These are phyloP conservation scores for Penicillium sp. DNA, from an alignment of 2,329 filamentous ascomycete genomes.

Conservation along the genomic window DNA sequence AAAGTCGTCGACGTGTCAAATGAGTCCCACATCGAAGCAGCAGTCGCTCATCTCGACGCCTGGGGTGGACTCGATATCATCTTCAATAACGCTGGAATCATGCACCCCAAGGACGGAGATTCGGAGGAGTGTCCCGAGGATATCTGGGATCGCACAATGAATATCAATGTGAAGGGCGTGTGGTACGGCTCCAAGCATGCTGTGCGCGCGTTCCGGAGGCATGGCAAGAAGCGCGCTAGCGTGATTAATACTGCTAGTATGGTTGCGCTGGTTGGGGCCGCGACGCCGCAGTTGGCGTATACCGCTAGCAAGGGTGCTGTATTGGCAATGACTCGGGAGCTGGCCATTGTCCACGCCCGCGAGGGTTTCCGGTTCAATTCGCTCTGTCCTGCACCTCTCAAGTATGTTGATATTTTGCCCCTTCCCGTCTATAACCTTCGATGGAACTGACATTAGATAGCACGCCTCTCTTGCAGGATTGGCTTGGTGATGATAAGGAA, in stretches of 20 bases:
- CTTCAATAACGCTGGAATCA: conserved; percentile 97
- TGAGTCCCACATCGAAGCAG: conserved; percentile 65
- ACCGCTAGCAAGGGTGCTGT: conserved; percentile 91
- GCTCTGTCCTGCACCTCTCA: conserved; percentile 80
- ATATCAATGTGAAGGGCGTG: conserved; percentile 94
- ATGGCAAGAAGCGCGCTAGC: conserved; percentile 68
- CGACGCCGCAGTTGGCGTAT: conserved; percentile 83
- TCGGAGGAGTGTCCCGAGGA: conserved; percentile 75
- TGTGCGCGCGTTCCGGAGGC: conserved; percentile 66
- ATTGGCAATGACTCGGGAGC: conserved; percentile 75
- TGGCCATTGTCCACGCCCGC: conserved; percentile 83
- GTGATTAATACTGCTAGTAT: conserved; percentile 90
- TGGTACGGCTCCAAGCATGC: conserved; percentile 94
- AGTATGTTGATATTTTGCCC: conserved; percentile 40
- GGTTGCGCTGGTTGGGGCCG: conserved; percentile 76
- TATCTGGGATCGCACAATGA: conserved; percentile 88
- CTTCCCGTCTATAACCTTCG: neutral
- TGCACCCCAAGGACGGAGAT: conserved; percentile 75
- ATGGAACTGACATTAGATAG: conserved; percentile 32
- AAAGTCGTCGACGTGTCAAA: conserved; percentile 64
- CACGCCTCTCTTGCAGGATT: conserved; percentile 84
- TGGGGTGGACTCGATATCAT: conserved; percentile 87
- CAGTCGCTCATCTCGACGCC: conserved; percentile 64
- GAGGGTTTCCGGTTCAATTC: conserved; percentile 87
- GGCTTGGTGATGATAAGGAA: conserved; percentile 74